Percentiles rank a stretch among this genome's conserved stretches.
These are phyloP conservation scores for Aspergillus panamensis DNA, from an alignment of 495 filamentous ascomycete genomes.

Conservation along the genomic window DNA sequence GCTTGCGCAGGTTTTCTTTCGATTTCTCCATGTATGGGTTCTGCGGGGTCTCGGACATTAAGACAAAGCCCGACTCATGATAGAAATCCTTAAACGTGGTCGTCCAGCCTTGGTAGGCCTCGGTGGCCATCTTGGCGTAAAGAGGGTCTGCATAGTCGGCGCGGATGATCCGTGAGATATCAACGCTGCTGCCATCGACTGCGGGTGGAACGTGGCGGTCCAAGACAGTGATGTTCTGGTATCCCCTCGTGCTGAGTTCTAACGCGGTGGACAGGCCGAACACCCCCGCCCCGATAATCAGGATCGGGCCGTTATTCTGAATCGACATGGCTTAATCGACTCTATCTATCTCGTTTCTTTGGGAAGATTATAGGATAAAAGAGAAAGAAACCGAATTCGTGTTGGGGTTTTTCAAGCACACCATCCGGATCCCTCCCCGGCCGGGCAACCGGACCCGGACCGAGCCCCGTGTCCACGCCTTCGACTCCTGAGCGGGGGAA, in stretches of 20 bases:
- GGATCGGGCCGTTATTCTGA: conserved; percentile 40
- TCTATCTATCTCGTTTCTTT: not conserved
- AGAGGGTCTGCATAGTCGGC: conserved; percentile 67
- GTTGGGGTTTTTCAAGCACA: conserved; percentile 3
- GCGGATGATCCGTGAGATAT: conserved; percentile 68
- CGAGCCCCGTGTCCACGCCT: not conserved
- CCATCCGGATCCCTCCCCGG: conserved; percentile 3
- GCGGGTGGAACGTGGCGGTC: conserved; percentile 58
- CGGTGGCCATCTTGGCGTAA: conserved; percentile 60
- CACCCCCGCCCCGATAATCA: conserved; percentile 69
- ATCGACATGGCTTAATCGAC: conserved; percentile 14
- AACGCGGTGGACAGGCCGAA: conserved; percentile 66
- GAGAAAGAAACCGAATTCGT: not conserved
- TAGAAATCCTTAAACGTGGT: conserved; percentile 32
- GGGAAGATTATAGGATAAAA: not conserved
- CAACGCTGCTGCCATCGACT: conserved; percentile 58
- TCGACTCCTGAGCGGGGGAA: conserved; percentile 4
- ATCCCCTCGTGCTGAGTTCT: conserved; percentile 50
- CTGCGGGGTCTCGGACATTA: not conserved
- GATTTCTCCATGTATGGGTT: conserved; percentile 26
- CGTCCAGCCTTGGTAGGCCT: conserved; percentile 66
- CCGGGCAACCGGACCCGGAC: conserved; percentile 1
- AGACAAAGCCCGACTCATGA: conserved; percentile 32
- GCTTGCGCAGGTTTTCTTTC: conserved; percentile 40
- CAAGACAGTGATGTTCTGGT: conserved; percentile 57